Conservation (phyloP, 495 filamentous ascomycete species). For the Chaetomium tenue region DNA sequence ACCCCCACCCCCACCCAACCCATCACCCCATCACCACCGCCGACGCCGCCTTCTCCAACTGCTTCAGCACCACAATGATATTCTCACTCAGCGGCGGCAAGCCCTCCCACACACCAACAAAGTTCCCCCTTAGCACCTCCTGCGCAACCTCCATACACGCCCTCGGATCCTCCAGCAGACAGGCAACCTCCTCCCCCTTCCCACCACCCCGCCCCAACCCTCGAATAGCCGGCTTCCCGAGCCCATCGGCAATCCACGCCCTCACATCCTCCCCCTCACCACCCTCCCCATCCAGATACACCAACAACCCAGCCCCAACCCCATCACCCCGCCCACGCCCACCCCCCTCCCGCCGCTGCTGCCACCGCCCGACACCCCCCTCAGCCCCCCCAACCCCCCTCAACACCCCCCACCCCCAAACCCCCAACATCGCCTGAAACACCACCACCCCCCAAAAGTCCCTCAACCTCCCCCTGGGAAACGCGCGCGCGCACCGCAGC, state of each 20-base stretch:
- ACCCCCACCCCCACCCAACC: not conserved
- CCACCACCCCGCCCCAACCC: constrained; percentile 21
- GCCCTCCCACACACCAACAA: constrained; percentile 66
- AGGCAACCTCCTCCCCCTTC: constrained; percentile 15
- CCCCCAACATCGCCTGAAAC: constrained; percentile 57
- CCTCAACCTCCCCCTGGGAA: constrained; percentile 49
- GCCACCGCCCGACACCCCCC: constrained; percentile 10
- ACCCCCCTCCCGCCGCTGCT: not conserved
- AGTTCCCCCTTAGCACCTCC: constrained; percentile 50
- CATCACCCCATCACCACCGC: constrained; percentile 32
- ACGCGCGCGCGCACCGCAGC: constrained; percentile 51
- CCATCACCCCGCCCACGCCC: constrained; percentile 21
- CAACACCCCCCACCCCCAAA: constrained; percentile 53
- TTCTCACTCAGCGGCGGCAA: constrained; percentile 68
- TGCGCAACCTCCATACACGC: constrained; percentile 49
- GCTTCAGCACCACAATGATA: constrained; percentile 54
- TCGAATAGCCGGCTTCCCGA: constrained; percentile 46
- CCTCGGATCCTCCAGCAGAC: constrained; percentile 43
- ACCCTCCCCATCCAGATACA: constrained; percentile 53
- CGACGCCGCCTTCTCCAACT: constrained; percentile 47
- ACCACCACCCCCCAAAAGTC: constrained; percentile 61
- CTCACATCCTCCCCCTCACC: constrained; percentile 44
- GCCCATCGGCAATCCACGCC: constrained; percentile 48
- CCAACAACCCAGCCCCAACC: constrained; percentile 27
- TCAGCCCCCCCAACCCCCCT: constrained; percentile 14